phyloP scores from a whole-genome alignment of 1,139 yeast genomes.

The Nadsonia starkeyi-henricii region DNA sequence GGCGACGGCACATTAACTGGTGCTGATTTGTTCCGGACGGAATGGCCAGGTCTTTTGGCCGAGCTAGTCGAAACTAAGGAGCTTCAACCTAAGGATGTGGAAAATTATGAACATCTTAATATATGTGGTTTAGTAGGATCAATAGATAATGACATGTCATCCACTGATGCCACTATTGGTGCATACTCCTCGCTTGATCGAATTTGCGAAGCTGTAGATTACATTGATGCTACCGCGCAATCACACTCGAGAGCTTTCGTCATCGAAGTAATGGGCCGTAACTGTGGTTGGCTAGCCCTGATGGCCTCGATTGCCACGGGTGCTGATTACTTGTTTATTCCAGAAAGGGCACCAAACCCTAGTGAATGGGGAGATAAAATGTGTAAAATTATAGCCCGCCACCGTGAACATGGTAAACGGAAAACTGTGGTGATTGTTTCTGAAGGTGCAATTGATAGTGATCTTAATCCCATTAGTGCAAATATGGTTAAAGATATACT shows the following conservation, averaged over 20 bases:
- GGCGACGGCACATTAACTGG: conserved; percentile 98
- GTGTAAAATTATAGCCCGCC: conserved; percentile 50
- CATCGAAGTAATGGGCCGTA: conserved; percentile 97
- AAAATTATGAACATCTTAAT: conserved; percentile 56
- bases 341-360: conserved; percentile 70
- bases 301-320: conserved; percentile 95
- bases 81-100: conserved; percentile 43
- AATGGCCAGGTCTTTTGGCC: conserved; percentile 77
- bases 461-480: conserved; percentile 68
- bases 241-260: conserved; percentile 97
- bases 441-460: conserved; percentile 87
- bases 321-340: conserved; percentile 87
- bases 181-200: conserved; percentile 89
- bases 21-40: conserved; percentile 83
- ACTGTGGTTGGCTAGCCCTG: conserved; percentile 96
- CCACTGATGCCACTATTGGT: conserved; percentile 93
- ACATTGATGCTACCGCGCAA: conserved; percentile 91
- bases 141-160: conserved; percentile 94
- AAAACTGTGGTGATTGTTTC: conserved; percentile 93
- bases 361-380: conserved; percentile 57
- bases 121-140: conserved; percentile 95
- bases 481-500: conserved; percentile 68
- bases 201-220: conserved; percentile 86
- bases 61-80: conserved; percentile 47
- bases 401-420: conserved; percentile 77